Base-by-base conservation (phyloP, 805 yeast genomes). In the Yueomyces sinensis region DNA sequence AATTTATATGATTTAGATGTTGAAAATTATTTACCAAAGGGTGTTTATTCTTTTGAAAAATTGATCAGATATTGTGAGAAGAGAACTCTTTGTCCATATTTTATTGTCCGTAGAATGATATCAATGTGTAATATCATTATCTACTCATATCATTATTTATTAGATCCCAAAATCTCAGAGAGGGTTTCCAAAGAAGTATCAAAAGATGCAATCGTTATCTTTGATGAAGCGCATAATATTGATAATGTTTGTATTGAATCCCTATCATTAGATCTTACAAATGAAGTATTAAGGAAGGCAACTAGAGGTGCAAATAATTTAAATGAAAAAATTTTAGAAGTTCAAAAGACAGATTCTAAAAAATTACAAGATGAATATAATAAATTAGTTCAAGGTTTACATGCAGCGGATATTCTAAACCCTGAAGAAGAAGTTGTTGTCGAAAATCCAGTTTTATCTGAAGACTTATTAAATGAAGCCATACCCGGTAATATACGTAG, bases 161-260 rank as follows among this genome's bases (percentile, higher is more conserved):
- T 91, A 45, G 99, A 91, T 54, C 99, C 99, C 16, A 91, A 91
- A 53, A 91, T 91, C 55, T 91, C 97, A 2, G 95, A 86, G 43
- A 66, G 98, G 41, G 99, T 91, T 16, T 86, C 96, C 4, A 74
- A 70, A 42, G 97, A 91, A 51, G 69, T 91, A 33, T 82, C 94
- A 15, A 83, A 86, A 45, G 97, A 91, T 50, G 72, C 93, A 36
- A 91, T 91, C 39, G 81, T 91, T 41, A 93, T 91, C 28, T 91
- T 91, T 53, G 99, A 91, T 61, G 99, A 91, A 62, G 98, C 98
- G 32, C 99, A 91, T 58, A 91, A 91, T 60, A 91, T 91, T 37
- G 98, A 91, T 66, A 91, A 91, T 65, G 99, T 91, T 37, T 91
- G 99, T 63, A 91, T 91, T 38, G 99, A 91, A 57, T 82, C 97